Evolutionary conservation across 371 early-diverging fungal genomes (phyloP).

Genomic region (Chytridiales sp.): DNA sequence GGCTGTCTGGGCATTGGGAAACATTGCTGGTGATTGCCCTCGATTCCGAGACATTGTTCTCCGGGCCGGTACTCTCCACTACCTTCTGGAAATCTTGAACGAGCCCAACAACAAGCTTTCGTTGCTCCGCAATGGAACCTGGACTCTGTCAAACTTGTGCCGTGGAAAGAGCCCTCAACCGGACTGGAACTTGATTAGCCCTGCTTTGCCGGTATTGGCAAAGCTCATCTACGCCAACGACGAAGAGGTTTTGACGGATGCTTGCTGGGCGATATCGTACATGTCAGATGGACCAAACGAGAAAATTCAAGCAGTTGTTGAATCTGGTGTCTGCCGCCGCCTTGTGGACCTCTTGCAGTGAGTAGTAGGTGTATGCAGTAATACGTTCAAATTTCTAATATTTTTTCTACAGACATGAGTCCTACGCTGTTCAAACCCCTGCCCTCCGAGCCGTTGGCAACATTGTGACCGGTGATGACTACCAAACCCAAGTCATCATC

Average conservation of each 20-base stretch:
- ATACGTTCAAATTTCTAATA: background rate
- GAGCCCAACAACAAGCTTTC: constrained; percentile 80
- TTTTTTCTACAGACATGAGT: constrained; percentile 55
- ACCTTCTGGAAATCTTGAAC: constrained; percentile 79
- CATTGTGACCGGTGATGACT: constrained; percentile 98
- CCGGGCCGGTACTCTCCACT: constrained; percentile 76
- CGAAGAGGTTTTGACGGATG: constrained; percentile 96
- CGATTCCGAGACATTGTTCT: constrained; percentile 93
- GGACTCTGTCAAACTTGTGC: constrained; percentile 99
- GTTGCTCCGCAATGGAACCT: constrained; percentile 98
- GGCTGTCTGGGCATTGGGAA: constrained; percentile 99
- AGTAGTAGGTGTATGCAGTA: constrained; percentile 3
- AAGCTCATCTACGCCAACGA: constrained; percentile 88
- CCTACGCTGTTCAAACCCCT: constrained; percentile 91
- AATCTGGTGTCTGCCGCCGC: constrained; percentile 91
- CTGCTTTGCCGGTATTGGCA: constrained; percentile 86
- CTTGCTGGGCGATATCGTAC: constrained; percentile 99
- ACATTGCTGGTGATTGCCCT: constrained; percentile 99
- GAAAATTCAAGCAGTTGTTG: constrained; percentile 95
- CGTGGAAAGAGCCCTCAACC: constrained; percentile 98
- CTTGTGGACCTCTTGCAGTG: constrained; percentile 88
- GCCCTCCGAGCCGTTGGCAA: constrained; percentile 98
- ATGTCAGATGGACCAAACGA: constrained; percentile 95
- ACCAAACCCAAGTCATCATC: constrained; percentile 95
- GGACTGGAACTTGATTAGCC: constrained; percentile 81